Base-by-base conservation (phyloP, 805 yeast species). In the Metschnikowia orientalis region DNA sequence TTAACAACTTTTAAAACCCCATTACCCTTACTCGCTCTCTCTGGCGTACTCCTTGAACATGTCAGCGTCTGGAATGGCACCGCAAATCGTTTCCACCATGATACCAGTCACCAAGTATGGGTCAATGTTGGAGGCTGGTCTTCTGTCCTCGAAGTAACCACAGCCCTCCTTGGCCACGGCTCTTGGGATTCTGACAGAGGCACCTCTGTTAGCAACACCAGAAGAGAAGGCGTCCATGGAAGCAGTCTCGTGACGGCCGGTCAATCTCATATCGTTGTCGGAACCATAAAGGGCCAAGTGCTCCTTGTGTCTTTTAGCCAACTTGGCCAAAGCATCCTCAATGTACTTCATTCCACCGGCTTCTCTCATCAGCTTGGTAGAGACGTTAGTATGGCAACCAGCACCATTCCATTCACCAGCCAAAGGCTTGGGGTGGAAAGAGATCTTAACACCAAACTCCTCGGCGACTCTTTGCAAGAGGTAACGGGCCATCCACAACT, bases 391-490 rank as follows among this genome's bases (percentile, higher is more conserved):
- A 72, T 92, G 98, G 76, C 97, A 90, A 57, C 98, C 98, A 64
- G 98, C 97, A 74, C 98, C 98, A 66, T 92, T 92, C 97, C 97
- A 92, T 72, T 90, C 97, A 54, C 97, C 97, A 74, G 81, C 77
- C 65, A 92, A 77, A 52, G 98, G 97, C 78, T 92, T 92, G 69
- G 98, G 98, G 79, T 92, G 98, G 82, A 89, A 81, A 28, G 97
- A 87, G 53, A 92, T 90, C 82, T 88, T 89, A 62, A 92, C 94
- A 62, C 95, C 97, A 57, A 92, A 92, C 67, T 92, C 98, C 75
- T 92, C 98, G 48, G 97, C 96, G 34, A 88, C 92, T 70, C 97
- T 82, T 69, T 78, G 79, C 59, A 92, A 73, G 54, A 92, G 71
- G 66, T 86, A 92, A 68, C 98, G 81, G 41, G 96, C 92, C 59